phyloP scores from a whole-genome alignment of 345 rosid species.

The Citrus reticulata region DNA sequence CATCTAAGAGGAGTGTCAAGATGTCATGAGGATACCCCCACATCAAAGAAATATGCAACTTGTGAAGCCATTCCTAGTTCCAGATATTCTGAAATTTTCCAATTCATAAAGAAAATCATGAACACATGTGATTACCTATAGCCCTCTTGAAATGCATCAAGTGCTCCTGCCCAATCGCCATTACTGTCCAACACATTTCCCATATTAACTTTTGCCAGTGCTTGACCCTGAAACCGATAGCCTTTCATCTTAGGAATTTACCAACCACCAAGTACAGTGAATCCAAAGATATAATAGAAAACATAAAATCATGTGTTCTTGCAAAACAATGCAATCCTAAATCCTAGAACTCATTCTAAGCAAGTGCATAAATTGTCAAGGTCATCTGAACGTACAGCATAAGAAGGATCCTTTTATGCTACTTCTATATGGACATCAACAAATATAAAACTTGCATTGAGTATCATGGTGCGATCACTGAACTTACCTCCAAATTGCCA shows the following conservation, averaged over 20 bases:
- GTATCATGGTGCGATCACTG: constrained; percentile 13
- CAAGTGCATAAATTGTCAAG: neutral
- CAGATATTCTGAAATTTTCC: neutral
- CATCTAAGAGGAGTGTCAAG: neutral
- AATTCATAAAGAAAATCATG: constrained; percentile 6
- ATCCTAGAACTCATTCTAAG: constrained; percentile 6
- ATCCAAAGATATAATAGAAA: constrained; percentile 8
- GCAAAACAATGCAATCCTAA: constrained; percentile 1
- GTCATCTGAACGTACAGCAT: neutral
- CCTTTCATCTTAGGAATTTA: constrained; percentile 19
- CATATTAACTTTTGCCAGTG: constrained; percentile 70
- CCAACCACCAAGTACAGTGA: constrained; percentile 4
- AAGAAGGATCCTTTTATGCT: neutral
- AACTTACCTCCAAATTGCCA: constrained; percentile 75
- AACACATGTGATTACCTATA: constrained; percentile 46
- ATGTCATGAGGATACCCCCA: neutral
- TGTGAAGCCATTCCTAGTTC: neutral
- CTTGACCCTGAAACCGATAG: constrained; percentile 74
- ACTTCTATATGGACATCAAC: constrained; percentile 3
- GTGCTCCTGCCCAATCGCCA: constrained; percentile 76
- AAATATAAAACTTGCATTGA: neutral
- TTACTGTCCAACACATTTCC: constrained; percentile 69
- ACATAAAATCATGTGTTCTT: neutral
- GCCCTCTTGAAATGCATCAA: constrained; percentile 69
- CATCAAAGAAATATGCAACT: neutral